Conservation (phyloP, 495 filamentous ascomycete species). For the Penicillium canariense region DNA sequence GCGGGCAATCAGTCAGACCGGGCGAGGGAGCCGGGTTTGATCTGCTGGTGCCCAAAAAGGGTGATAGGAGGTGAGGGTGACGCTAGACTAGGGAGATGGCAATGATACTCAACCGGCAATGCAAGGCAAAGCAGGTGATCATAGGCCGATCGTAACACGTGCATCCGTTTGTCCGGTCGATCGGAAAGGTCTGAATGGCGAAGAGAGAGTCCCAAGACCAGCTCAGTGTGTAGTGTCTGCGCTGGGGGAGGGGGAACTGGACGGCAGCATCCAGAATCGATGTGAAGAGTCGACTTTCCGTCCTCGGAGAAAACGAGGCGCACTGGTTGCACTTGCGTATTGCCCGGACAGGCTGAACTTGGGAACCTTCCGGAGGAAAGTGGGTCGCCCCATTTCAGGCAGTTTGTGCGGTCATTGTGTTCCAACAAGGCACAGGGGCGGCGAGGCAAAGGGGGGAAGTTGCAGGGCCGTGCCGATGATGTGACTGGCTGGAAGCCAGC, state of each 20-base stretch:
- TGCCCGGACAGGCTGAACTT: conserved; percentile 5
- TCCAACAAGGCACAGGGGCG: conserved; percentile 2
- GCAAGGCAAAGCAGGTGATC: conserved; percentile 12
- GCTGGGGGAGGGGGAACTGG: not conserved
- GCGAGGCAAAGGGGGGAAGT: not conserved
- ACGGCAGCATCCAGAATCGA: not conserved
- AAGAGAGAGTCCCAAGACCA: not conserved
- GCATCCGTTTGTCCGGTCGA: not conserved
- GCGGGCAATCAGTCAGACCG: conserved; percentile 4
- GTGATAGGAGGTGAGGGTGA: not conserved
- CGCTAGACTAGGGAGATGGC: conserved; percentile 7
- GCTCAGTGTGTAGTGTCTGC: not conserved
- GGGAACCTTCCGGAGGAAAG: not conserved
- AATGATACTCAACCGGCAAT: conserved; percentile 13
- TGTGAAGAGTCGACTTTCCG: not conserved
- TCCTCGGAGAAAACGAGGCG: conserved; percentile 3
- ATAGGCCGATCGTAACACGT: not conserved
- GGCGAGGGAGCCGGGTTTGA: not conserved
- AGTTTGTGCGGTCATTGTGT: not conserved
- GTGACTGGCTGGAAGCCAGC: not conserved
- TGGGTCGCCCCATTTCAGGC: conserved; percentile 1
- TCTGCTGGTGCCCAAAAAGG: not conserved
- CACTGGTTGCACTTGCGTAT: conserved; percentile 5
- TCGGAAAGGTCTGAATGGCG: not conserved
- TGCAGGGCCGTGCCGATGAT: not conserved